phyloP scores from a whole-genome alignment of 164 flowering plant genomes.

The Chloranthus sessilifolius region DNA sequence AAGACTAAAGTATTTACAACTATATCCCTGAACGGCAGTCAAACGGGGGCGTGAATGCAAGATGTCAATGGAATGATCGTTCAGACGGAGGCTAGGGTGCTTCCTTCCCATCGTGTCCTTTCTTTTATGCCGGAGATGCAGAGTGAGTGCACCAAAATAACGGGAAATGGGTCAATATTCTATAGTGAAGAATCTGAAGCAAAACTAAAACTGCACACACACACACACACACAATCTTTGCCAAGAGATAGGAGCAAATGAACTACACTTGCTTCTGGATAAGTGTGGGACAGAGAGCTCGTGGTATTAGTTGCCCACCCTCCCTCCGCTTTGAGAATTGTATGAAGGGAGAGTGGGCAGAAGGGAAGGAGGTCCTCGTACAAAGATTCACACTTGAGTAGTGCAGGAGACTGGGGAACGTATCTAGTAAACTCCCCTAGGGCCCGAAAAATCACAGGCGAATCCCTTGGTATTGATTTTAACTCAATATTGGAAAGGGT shows the following conservation, averaged over 20 bases:
- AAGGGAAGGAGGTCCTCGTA: constrained; percentile 13
- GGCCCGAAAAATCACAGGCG: background rate
- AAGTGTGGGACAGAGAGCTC: background rate
- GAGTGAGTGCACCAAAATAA: no score
- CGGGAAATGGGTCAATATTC: no score
- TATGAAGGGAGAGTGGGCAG: constrained; percentile 18
- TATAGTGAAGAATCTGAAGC: background rate
- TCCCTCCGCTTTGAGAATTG: constrained; percentile 9
- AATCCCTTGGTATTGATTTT: background rate
- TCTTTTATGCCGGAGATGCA: no score
- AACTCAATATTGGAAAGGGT: background rate
- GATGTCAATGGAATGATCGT: no score
- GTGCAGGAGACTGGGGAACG: constrained; percentile 1
- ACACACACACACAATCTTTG: background rate
- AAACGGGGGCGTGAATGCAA: no score
- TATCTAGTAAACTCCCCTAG: background rate
- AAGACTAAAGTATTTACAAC: background rate
- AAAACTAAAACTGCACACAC: no score
- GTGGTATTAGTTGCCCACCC: constrained; percentile 6
- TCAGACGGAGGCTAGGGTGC: no score
- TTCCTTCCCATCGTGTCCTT: no score
- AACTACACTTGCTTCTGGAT: background rate
- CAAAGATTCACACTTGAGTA: constrained; percentile 2
- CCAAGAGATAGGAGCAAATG: background rate
- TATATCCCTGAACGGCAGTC: no score